phyloP scores from a whole-genome alignment of 805 yeast species.

The Jamesozyma gamospora region DNA sequence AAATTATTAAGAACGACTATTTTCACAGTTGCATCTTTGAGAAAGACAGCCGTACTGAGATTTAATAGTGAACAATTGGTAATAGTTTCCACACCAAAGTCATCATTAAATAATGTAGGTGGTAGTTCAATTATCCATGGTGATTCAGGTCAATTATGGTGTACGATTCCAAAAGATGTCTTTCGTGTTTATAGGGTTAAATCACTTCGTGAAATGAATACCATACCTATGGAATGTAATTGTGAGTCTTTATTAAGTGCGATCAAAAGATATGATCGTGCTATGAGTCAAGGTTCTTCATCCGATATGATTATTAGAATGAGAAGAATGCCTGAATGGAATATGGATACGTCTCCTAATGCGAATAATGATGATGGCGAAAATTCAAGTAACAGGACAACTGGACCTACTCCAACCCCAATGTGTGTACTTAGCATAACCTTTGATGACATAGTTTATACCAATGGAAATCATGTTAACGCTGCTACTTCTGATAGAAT shows the following conservation, averaged over 20 bases:
- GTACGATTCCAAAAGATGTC: slow-evolving; percentile 26
- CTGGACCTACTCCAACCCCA: slow-evolving; percentile 11
- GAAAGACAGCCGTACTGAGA: slow-evolving; percentile 27
- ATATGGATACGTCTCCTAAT: not conserved
- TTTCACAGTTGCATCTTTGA: slow-evolving; percentile 22
- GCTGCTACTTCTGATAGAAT: slow-evolving; percentile 3
- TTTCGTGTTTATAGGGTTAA: slow-evolving; percentile 20
- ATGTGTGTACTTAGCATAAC: slow-evolving; percentile 23
- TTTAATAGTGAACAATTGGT: slow-evolving; percentile 24
- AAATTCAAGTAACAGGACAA: not conserved
- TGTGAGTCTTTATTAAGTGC: slow-evolving; percentile 25
- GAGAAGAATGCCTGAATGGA: slow-evolving; percentile 24
- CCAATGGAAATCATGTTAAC: slow-evolving; percentile 6
- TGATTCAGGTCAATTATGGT: slow-evolving; percentile 28
- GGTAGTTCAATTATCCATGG: slow-evolving; percentile 14
- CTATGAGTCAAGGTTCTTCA: slow-evolving; percentile 21
- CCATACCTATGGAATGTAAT: slow-evolving; percentile 26
- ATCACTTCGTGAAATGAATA: slow-evolving; percentile 21
- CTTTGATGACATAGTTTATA: slow-evolving; percentile 22
- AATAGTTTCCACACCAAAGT: slow-evolving; percentile 25
- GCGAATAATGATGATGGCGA: not conserved
- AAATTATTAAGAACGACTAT: slow-evolving; percentile 25
- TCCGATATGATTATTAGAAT: slow-evolving; percentile 23
- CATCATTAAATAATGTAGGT: slow-evolving; percentile 5
- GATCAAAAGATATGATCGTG: slow-evolving; percentile 23